These are phyloP conservation scores for Leccinum imitatum DNA, from an alignment of 768 basidiomycete genomes.

Conservation along the genomic window DNA sequence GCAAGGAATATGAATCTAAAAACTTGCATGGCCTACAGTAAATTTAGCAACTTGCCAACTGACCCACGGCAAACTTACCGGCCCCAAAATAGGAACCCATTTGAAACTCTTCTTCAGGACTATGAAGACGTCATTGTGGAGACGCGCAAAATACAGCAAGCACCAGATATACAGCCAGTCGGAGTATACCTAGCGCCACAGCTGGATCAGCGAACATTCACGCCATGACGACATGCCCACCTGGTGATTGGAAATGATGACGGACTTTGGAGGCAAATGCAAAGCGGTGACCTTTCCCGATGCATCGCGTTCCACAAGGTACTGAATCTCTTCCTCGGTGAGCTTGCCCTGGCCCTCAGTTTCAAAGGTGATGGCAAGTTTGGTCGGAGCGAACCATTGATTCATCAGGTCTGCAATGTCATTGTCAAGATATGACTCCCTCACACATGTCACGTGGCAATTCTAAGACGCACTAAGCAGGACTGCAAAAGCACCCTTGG, in stretches of 20 bases:
- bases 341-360: constrained; percentile 64
- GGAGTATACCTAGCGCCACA: constrained; percentile 55
- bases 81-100: constrained; percentile 83
- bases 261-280: constrained; percentile 73
- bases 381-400: constrained; percentile 81
- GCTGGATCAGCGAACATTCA: constrained; percentile 5
- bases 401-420: constrained; percentile 63
- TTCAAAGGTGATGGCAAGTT: constrained; percentile 71
- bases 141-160: constrained; percentile 67
- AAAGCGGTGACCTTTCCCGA: constrained; percentile 59
- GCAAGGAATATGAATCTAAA: constrained; percentile 92
- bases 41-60: constrained; percentile 8
- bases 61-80: constrained; percentile 50
- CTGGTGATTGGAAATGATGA: constrained; percentile 93
- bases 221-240: constrained; percentile 38
- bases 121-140: constrained; percentile 79
- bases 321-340: constrained; percentile 55
- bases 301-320: constrained; percentile 54
- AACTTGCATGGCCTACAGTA: constrained; percentile 82
- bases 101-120: constrained; percentile 90
- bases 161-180: constrained; percentile 93
- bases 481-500: constrained; percentile 79
- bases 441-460: background rate
- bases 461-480: constrained; percentile 58
- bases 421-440: constrained; percentile 2